Conservation (phyloP, 2,329 filamentous ascomycete genomes). For the Celoporthe dispersa region DNA sequence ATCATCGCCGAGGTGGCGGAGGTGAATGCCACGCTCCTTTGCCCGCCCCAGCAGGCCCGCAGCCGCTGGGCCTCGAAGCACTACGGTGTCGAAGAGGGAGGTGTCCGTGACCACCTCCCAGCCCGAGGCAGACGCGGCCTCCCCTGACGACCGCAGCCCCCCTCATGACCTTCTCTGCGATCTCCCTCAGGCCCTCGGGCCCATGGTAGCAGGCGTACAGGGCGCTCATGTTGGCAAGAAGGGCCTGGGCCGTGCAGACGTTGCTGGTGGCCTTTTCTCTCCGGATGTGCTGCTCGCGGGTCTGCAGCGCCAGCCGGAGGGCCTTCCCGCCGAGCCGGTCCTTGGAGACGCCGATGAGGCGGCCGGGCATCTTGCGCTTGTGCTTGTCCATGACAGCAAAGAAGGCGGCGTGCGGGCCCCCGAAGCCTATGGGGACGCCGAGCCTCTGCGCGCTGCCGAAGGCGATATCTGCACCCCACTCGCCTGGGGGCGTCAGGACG, state of each 20-base stretch:
- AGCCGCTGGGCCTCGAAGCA: conserved; percentile 59
- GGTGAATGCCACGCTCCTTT: conserved; percentile 57
- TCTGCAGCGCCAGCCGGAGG: conserved; percentile 84
- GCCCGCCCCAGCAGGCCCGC: conserved; percentile 49
- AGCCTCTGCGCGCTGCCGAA: conserved; percentile 92
- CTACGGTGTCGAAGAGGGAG: conserved; percentile 77
- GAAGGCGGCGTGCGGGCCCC: conserved; percentile 95
- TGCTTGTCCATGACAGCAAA: conserved; percentile 90
- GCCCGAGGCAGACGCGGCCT: conserved; percentile 21
- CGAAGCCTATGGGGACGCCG: conserved; percentile 88
- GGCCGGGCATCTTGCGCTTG: conserved; percentile 92
- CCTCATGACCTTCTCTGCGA: conserved; percentile 77
- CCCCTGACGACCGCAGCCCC: conserved; percentile 65
- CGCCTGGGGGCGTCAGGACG: conserved; percentile 83
- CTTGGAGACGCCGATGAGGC: conserved; percentile 88
- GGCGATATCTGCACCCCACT: conserved; percentile 93
- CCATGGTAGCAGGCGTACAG: conserved; percentile 96
- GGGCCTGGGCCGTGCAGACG: conserved; percentile 92
- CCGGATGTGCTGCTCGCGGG: conserved; percentile 93
- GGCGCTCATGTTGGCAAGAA: conserved; percentile 94
- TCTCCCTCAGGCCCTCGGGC: conserved; percentile 78
- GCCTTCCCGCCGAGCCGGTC: conserved; percentile 83
- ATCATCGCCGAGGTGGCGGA: conserved; percentile 64
- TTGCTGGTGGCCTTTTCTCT: conserved; percentile 98
- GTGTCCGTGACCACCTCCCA: conserved; percentile 27